Conservation (phyloP, 2,329 filamentous ascomycete species). For the Colletotrichum truncatum region DNA sequence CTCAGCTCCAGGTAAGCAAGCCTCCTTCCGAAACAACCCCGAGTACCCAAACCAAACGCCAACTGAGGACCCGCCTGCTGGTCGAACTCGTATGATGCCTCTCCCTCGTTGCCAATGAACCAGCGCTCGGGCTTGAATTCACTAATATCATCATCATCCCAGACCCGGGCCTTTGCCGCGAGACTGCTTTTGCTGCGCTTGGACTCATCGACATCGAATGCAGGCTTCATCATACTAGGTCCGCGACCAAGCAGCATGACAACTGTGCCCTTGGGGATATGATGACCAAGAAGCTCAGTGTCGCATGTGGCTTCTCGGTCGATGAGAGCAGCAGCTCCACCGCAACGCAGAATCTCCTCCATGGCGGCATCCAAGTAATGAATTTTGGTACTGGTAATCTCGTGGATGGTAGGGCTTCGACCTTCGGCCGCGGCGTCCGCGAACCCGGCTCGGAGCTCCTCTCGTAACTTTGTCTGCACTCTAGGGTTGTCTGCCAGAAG, state of each 20-base stretch:
- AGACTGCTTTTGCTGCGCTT: slow-evolving; percentile 36
- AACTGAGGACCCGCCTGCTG: slow-evolving; percentile 44
- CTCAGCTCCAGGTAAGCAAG: slow-evolving; percentile 47
- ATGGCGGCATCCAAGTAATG: slow-evolving; percentile 49
- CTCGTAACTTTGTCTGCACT: slow-evolving; percentile 9
- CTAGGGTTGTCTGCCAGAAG: slow-evolving; percentile 18
- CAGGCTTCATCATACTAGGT: slow-evolving; percentile 38
- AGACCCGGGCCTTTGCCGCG: slow-evolving; percentile 37
- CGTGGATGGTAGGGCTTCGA: slow-evolving; percentile 39
- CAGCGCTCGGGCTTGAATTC: slow-evolving; percentile 49
- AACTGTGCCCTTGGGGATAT: slow-evolving; percentile 44
- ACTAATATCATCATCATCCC: slow-evolving; percentile 41
- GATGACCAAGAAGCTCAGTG: slow-evolving; percentile 43
- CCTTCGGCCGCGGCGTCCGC: slow-evolving; percentile 29
- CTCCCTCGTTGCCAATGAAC: slow-evolving; percentile 35
- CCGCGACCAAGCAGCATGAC: slow-evolving; percentile 39
- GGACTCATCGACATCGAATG: slow-evolving; percentile 38
- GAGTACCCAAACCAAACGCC: slow-evolving; percentile 45
- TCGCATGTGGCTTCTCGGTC: slow-evolving; percentile 41
- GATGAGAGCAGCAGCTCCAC: slow-evolving; percentile 39
- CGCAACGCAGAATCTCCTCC: slow-evolving; percentile 46
- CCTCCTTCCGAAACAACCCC: slow-evolving; percentile 49
- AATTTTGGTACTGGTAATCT: slow-evolving; percentile 37
- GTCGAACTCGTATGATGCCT: slow-evolving; percentile 37
- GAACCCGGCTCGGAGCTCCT: background rate